Evolutionary conservation across 2,329 filamentous ascomycete species (phyloP).

Genomic region (Thielaviopsis punctulata): DNA sequence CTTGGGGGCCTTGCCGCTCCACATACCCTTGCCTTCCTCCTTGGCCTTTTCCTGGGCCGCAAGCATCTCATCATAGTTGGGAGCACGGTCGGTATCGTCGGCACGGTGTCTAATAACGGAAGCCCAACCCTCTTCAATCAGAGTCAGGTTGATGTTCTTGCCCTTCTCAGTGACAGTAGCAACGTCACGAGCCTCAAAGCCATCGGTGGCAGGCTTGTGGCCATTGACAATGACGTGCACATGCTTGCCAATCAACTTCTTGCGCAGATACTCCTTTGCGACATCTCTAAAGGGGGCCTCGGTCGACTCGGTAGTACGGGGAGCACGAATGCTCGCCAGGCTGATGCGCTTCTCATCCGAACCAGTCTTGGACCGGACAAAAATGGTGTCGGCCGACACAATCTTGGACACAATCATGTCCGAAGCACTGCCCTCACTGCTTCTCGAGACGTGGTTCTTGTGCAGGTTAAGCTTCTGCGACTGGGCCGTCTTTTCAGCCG

Average conservation of each 20-base stretch:
- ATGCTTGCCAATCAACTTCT: slow-evolving; percentile 89
- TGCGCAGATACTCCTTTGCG: slow-evolving; percentile 89
- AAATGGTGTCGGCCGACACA: slow-evolving; percentile 74
- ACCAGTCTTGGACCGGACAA: slow-evolving; percentile 69
- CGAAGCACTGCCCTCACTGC: slow-evolving; percentile 28
- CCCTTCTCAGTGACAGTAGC: slow-evolving; percentile 69
- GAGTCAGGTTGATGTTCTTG: slow-evolving; percentile 67
- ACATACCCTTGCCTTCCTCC: slow-evolving; percentile 82
- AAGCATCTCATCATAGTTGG: slow-evolving; percentile 81
- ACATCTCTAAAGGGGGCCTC: slow-evolving; percentile 82
- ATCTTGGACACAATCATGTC: slow-evolving; percentile 78
- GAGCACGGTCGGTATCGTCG: slow-evolving; percentile 83
- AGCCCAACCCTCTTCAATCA: slow-evolving; percentile 87
- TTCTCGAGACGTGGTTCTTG: slow-evolving; percentile 52
- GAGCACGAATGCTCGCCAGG: slow-evolving; percentile 82
- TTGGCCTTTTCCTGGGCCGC: slow-evolving; percentile 69
- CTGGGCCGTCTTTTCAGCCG: slow-evolving; percentile 76
- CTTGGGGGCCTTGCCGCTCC: slow-evolving; percentile 77
- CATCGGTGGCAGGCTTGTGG: slow-evolving; percentile 73
- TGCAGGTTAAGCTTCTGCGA: slow-evolving; percentile 61
- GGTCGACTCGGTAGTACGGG: slow-evolving; percentile 71
- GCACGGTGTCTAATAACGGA: slow-evolving; percentile 89
- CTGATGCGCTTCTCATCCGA: slow-evolving; percentile 72
- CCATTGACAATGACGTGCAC: slow-evolving; percentile 81
- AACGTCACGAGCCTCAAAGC: slow-evolving; percentile 88